Percentiles rank a stretch among this genome's conserved stretches.
phyloP scores from a whole-genome alignment of 2,329 filamentous ascomycete genomes.

The Xylaria digitata region DNA sequence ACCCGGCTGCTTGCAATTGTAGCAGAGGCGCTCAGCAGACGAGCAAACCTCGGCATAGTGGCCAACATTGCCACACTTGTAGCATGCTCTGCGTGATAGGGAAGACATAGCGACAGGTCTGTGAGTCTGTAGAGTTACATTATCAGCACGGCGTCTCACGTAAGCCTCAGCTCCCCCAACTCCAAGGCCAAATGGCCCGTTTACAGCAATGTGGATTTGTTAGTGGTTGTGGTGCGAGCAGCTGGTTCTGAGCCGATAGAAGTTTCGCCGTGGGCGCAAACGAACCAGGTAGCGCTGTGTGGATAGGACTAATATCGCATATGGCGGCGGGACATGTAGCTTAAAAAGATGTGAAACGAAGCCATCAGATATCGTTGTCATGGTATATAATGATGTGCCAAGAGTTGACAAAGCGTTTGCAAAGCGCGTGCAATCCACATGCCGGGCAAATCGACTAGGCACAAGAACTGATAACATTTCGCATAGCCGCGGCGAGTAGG shows the following conservation, averaged over 20 bases:
- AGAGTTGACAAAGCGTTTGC: conserved; percentile 15
- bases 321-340: neutral
- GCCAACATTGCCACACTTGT: conserved; percentile 85
- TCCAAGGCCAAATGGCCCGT: conserved; percentile 45
- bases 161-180: conserved; percentile 45
- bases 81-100: conserved; percentile 84
- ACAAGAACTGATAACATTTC: conserved; percentile 10
- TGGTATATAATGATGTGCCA: conserved; percentile 11
- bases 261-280: neutral
- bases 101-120: conserved; percentile 72
- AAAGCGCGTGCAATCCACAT: conserved; percentile 2
- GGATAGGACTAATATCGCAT: neutral
- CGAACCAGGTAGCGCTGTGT: neutral
- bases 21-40: conserved; percentile 97
- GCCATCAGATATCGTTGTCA: neutral
- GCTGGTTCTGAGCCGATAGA: neutral
- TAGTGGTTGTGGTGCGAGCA: neutral
- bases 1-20: conserved; percentile 97
- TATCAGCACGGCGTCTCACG: conserved; percentile 53
- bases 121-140: conserved; percentile 46
- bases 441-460: conserved; percentile 5
- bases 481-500: conserved; percentile 15
- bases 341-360: neutral
- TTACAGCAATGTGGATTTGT: conserved; percentile 50
- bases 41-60: conserved; percentile 93